phyloP scores from a whole-genome alignment of 2,329 filamentous ascomycete genomes.

The Colletotrichum melonis region DNA sequence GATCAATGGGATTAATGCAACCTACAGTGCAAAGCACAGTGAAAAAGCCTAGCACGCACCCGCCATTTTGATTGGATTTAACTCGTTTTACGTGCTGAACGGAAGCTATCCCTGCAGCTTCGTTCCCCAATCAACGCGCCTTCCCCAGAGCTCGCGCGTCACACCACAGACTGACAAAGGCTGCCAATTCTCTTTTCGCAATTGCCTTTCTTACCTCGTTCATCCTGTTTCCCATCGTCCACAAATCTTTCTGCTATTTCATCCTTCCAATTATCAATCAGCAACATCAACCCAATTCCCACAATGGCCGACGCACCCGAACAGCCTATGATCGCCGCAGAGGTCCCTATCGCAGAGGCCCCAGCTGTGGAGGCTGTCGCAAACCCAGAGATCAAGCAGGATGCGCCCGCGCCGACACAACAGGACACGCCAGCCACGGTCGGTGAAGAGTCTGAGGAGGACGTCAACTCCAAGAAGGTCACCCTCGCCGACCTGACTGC shows the following conservation, averaged over 20 bases:
- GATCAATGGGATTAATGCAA: constrained; percentile 17
- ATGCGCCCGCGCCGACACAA: constrained; percentile 28
- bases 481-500: constrained; percentile 82
- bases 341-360: constrained; percentile 34
- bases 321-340: constrained; percentile 39
- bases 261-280: background rate
- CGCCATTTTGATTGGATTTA: constrained; percentile 15
- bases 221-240: background rate
- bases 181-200: constrained; percentile 11
- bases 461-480: constrained; percentile 65
- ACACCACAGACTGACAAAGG: constrained; percentile 23
- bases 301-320: constrained; percentile 45
- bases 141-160: constrained; percentile 32
- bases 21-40: constrained; percentile 30
- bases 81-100: constrained; percentile 20
- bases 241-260: background rate
- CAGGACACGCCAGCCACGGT: constrained; percentile 24
- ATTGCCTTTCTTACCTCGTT: background rate
- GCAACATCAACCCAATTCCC: background rate
- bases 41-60: background rate
- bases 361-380: constrained; percentile 37
- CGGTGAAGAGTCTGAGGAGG: constrained; percentile 50
- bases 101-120: constrained; percentile 33
- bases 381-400: constrained; percentile 32
- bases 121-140: constrained; percentile 38